Percentiles rank a stretch among this genome's conserved stretches.
phyloP scores from a whole-genome alignment of 106 monocot species.

The Chionographis japonica region DNA sequence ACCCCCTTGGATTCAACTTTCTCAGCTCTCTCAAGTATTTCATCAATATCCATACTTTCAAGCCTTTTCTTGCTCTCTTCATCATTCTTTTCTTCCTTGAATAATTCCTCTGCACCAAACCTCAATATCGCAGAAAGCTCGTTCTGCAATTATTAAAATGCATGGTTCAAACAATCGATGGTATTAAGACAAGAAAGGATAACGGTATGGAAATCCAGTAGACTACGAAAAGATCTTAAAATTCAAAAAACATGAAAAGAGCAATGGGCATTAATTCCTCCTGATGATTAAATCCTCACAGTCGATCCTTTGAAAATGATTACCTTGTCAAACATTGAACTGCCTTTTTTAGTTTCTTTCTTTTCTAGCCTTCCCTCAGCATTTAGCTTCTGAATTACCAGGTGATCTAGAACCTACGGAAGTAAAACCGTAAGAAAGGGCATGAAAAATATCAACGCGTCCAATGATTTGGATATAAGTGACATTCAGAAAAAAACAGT shows the following conservation, averaged over 20 bases:
- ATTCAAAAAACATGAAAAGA: too few relatives aligned
- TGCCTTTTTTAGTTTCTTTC: slow-evolving; percentile 95
- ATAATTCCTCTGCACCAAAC: slow-evolving; percentile 98
- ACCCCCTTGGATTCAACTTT: slow-evolving; percentile 85
- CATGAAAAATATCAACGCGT: not conserved
- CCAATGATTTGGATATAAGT: not conserved
- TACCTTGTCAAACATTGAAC: slow-evolving; percentile 97
- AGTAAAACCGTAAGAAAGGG: not conserved
- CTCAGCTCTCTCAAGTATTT: slow-evolving; percentile 99
- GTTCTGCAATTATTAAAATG: slow-evolving; percentile 48
- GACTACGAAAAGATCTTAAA: too few relatives aligned
- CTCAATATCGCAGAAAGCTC: slow-evolving; percentile 96
- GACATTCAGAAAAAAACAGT: not conserved
- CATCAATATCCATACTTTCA: slow-evolving; percentile 99
- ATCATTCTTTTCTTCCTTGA: slow-evolving; percentile 97
- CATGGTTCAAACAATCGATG: slow-evolving; percentile 1
- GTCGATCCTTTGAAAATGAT: not conserved
- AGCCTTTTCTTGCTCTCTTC: slow-evolving; percentile 87
- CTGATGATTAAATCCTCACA: not conserved
- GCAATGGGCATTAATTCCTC: too few relatives aligned
- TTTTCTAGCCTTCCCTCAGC: slow-evolving; percentile 97
- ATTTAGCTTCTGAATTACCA: slow-evolving; percentile 99
- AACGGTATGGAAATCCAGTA: not conserved
- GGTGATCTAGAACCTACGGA: slow-evolving; percentile 89
- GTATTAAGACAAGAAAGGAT: not conserved